These are phyloP conservation scores for Globisporangium iwayamae DNA, from an alignment of 352 stramenopile species.

Conservation along the genomic window DNA sequence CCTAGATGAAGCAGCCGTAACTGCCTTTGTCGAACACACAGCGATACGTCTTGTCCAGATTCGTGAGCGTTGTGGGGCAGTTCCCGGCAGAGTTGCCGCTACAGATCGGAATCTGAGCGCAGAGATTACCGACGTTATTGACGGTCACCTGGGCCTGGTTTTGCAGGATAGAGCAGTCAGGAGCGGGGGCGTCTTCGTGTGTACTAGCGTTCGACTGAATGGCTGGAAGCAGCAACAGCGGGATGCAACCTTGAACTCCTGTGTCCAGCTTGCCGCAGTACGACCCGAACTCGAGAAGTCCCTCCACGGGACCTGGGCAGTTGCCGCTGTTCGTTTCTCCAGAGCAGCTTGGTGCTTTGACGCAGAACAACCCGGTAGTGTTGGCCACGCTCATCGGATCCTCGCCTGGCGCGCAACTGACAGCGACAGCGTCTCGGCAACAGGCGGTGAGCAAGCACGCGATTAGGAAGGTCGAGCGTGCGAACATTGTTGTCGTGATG, in stretches of 20 bases:
- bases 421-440: not conserved
- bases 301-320: slow-evolving; percentile 8
- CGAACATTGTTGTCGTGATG: not conserved
- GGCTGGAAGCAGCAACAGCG: not conserved
- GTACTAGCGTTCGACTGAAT: not conserved
- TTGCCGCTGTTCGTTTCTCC: slow-evolving; percentile 4
- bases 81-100: not conserved
- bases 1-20: slow-evolving; percentile 2
- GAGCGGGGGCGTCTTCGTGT: not conserved
- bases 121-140: not conserved
- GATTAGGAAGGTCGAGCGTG: not conserved
- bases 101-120: slow-evolving; percentile 7
- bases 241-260: not conserved
- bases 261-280: slow-evolving; percentile 3
- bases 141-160: slow-evolving; percentile 4
- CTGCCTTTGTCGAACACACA: not conserved
- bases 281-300: slow-evolving; percentile 1
- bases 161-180: slow-evolving; percentile 2
- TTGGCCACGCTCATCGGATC: slow-evolving; percentile 5
- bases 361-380: not conserved
- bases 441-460: not conserved
- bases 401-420: not conserved
- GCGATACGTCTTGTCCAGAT: not conserved
- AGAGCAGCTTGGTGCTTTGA: slow-evolving; percentile 1
- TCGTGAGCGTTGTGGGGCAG: slow-evolving; percentile 7